phyloP scores from a whole-genome alignment of 2,329 filamentous ascomycete genomes.

The Alternaria sp. region DNA sequence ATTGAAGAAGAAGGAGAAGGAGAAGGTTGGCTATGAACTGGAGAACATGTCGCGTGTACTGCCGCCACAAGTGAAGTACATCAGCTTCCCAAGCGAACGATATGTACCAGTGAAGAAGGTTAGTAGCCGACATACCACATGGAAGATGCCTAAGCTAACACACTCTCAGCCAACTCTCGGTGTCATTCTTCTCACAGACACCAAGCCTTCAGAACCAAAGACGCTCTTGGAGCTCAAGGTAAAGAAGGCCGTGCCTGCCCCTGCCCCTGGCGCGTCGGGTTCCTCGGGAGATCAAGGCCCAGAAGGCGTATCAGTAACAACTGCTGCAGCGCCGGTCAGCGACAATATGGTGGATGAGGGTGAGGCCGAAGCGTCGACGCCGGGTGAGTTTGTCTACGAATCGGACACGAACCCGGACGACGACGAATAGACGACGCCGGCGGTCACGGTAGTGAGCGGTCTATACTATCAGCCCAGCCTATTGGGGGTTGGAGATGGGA shows the following conservation, averaged over 20 bases:
- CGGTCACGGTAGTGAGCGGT: slow-evolving; percentile 14
- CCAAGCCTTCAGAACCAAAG: slow-evolving; percentile 78
- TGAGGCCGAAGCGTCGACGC: slow-evolving; percentile 74
- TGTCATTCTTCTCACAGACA: slow-evolving; percentile 89
- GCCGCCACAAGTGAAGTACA: slow-evolving; percentile 91
- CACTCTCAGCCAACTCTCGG: slow-evolving; percentile 81
- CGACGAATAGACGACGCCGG: slow-evolving; percentile 35
- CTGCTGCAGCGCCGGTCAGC: slow-evolving; percentile 65
- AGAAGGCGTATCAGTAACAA: slow-evolving; percentile 69
- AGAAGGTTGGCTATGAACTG: slow-evolving; percentile 95
- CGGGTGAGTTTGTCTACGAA: slow-evolving; percentile 80
- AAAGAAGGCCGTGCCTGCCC: slow-evolving; percentile 70
- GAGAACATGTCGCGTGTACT: slow-evolving; percentile 97
- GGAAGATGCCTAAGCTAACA: slow-evolving; percentile 27
- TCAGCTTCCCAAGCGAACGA: slow-evolving; percentile 87
- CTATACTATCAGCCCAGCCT: slow-evolving; percentile 36
- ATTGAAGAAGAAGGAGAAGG: slow-evolving; percentile 93
- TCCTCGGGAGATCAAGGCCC: slow-evolving; percentile 44
- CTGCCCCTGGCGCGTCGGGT: slow-evolving; percentile 55
- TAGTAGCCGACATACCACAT: slow-evolving; percentile 27
- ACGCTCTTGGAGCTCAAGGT: slow-evolving; percentile 88
- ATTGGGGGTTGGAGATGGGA: slow-evolving; percentile 15
- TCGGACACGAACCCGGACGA: slow-evolving; percentile 67
- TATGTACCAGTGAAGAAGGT: slow-evolving; percentile 96
- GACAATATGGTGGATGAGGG: slow-evolving; percentile 90